Evolutionary conservation across 768 basidiomycete species (phyloP).

Genomic region (Rhizopogon rudus): DNA sequence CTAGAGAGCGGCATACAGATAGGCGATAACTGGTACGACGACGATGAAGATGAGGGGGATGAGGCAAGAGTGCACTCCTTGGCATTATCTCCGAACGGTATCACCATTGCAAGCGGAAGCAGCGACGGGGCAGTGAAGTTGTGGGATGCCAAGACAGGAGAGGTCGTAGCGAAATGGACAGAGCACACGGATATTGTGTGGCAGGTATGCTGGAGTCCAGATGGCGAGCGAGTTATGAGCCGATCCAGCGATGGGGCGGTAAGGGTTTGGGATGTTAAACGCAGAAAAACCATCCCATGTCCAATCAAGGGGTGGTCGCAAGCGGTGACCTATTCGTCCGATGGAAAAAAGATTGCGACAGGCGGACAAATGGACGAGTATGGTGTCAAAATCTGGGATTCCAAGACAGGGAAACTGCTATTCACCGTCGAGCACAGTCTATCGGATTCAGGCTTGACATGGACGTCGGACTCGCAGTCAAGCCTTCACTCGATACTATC

Average conservation of each 20-base stretch:
- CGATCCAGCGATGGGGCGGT: slow-evolving; percentile 4
- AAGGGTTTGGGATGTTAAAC: slow-evolving; percentile 5
- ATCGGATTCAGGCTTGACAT: no score
- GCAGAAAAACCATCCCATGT: slow-evolving; percentile 19
- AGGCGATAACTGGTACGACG: background rate
- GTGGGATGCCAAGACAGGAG: background rate
- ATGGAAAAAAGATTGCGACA: slow-evolving; percentile 7
- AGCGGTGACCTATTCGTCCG: slow-evolving; percentile 27
- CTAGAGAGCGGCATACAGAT: background rate
- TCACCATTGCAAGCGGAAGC: slow-evolving; percentile 2
- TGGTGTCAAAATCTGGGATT: background rate
- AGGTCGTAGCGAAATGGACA: background rate
- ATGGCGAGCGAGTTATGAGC: slow-evolving; percentile 1
- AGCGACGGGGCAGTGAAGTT: background rate
- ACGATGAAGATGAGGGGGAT: background rate
- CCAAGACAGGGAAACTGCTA: background rate
- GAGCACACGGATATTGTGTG: background rate
- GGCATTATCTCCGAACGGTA: slow-evolving; percentile 7
- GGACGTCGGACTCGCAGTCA: no score
- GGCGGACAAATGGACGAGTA: background rate
- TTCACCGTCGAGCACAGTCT: background rate
- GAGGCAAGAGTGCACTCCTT: background rate
- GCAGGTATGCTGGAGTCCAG: background rate
- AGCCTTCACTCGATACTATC: no score
- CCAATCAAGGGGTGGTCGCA: slow-evolving; percentile 4